Conservation (phyloP, 768 basidiomycete genomes). For the Mycena epipterygia region DNA sequence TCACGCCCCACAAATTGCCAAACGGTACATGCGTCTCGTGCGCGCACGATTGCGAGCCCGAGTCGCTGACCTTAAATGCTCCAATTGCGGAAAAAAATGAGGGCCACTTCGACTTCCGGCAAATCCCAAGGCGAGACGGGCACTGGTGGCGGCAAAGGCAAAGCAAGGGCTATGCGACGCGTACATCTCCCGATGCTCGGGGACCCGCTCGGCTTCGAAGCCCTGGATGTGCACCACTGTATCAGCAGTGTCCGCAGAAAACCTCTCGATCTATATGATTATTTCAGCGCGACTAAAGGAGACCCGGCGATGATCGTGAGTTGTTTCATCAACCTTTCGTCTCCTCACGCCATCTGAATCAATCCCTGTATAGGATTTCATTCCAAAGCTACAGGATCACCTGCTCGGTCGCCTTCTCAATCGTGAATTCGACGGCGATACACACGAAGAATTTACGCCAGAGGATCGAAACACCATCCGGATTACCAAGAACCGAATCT, state of each 20-base stretch:
- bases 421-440: constrained; percentile 46
- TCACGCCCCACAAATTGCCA: constrained; percentile 46
- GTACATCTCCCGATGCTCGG: not conserved
- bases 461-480: constrained; percentile 38
- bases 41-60: not conserved
- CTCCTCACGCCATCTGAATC: not conserved
- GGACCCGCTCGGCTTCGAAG: constrained; percentile 5
- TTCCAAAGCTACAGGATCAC: constrained; percentile 51
- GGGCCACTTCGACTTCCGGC: not conserved
- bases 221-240: constrained; percentile 24
- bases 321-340: too few relatives aligned
- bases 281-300: not conserved
- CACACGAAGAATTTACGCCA: constrained; percentile 38
- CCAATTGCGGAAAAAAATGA: not conserved
- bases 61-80: not conserved
- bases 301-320: not conserved
- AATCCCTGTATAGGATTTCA: constrained; percentile 41
- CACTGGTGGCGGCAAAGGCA: constrained; percentile 19
- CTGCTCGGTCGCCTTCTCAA: constrained; percentile 46
- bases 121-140: constrained; percentile 4
- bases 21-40: constrained; percentile 24
- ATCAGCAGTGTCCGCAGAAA: constrained; percentile 39
- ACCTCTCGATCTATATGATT: constrained; percentile 35
- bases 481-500: constrained; percentile 44
- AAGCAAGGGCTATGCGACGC: not conserved